Evolutionary conservation across 2,329 filamentous ascomycete genomes (phyloP), one percentile per base, ranked within the genome.

Genomic region (Cladophialophora chaetospira): DNA sequence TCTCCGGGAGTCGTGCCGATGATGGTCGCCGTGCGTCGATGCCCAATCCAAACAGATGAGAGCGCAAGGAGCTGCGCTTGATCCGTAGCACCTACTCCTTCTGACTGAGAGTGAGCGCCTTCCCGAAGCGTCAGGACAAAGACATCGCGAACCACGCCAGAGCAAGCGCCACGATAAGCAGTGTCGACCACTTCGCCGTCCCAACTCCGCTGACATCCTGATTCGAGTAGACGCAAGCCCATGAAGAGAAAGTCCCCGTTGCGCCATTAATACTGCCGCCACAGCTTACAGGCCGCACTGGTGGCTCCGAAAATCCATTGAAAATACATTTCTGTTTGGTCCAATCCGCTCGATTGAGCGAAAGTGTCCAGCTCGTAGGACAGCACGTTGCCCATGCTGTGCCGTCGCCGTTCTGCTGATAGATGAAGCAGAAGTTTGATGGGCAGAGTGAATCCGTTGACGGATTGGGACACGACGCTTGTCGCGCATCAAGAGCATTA

Each of bases 191-290:
- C 35, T 29, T 31, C 25, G 10, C 29, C 23, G n/a, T n/a, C 29
- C 1, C 29, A 13, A 9, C 40, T 36, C 45, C 23, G 33, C 42
- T 57, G 42, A 48, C 48, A 28, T 26, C 46, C 47, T 50, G 42
- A 35, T 53, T 52, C 21, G 53, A 45, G 45, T 62, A 62, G 26
- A 62, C 60, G 49, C 60, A 62, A 28, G 60, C 57, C 60, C 60
- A 62, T 29, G 57, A 57, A 2, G 60, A 62, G 5, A 44, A 40
- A 6, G 50, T 49, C 21, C 56, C 60, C 19, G 49, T 53, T 28
- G 19, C 23, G 42, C 42, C 42, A 28, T 44, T 44, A 28, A 31
- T 31, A 15, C 17, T 53, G 11, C 42, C 54, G 6, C 60, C 60
- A 29, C 60, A 62, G 15, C 55, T 40, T n/a, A 57, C 10, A 10